These are phyloP conservation scores for Curvularia sp. DNA, from an alignment of 2,329 filamentous ascomycete species.

Conservation along the genomic window DNA sequence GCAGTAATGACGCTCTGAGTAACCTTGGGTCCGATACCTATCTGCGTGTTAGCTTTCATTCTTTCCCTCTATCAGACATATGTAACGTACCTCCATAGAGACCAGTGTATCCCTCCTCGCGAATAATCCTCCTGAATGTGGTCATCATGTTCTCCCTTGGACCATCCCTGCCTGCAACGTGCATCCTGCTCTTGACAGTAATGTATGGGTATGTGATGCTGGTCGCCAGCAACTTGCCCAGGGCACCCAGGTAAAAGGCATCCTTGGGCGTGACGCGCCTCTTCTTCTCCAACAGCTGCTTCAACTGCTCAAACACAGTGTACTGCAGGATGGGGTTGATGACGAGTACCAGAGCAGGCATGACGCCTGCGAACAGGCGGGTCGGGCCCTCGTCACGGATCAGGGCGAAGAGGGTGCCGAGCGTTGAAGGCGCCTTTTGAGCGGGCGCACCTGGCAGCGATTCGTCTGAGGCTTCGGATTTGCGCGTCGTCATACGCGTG, in stretches of 20 bases:
- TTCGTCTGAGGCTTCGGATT: constrained; percentile 61
- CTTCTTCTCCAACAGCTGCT: constrained; percentile 83
- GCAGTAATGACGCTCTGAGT: constrained; percentile 96
- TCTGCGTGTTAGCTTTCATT: constrained; percentile 12
- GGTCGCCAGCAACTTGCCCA: constrained; percentile 94
- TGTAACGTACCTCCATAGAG: constrained; percentile 81
- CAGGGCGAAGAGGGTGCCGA: constrained; percentile 81
- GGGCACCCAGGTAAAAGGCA: constrained; percentile 87
- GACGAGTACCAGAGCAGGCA: constrained; percentile 91
- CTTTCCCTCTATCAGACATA: rapidly evolving
- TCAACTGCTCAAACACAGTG: constrained; percentile 97
- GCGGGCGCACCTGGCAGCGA: constrained; percentile 57
- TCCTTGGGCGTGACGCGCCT: constrained; percentile 81
- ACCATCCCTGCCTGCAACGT: constrained; percentile 80
- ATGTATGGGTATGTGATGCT: constrained; percentile 97
- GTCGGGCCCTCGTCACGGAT: constrained; percentile 82
- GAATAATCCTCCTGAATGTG: constrained; percentile 79
- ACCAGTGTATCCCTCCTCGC: constrained; percentile 88
- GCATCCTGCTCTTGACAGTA: constrained; percentile 97
- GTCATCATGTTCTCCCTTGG: constrained; percentile 81
- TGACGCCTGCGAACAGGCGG: constrained; percentile 88
- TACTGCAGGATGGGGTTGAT: constrained; percentile 99
- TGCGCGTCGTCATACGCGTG: constrained; percentile 94
- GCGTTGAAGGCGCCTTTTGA: constrained; percentile 71
- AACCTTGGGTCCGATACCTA: constrained; percentile 94